Evolutionary conservation across 176 grass and related monocot genomes (phyloP), one percentile per base, ranked within the genome.

Genomic region (Triticum turgidum): DNA sequence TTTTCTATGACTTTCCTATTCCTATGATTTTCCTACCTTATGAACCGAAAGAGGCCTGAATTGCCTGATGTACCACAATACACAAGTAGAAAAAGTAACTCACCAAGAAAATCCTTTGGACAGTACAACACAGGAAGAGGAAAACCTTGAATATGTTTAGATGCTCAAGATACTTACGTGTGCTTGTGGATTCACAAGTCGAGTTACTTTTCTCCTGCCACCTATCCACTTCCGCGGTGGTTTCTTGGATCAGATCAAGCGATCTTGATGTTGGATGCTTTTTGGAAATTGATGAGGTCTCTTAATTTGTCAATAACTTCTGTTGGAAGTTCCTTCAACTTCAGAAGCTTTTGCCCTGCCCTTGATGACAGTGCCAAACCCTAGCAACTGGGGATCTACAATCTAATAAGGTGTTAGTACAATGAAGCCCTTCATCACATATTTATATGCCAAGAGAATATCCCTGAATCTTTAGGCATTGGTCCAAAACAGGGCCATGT

Each of bases 401-500:
- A 44, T 25, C 4, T 44, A 4, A 35, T 44, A 4, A 35, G 24
- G 22, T 13, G 56, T n/a, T 6, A 6, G 3, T 4, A 65, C 21
- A 38, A 73, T 62, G 7, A 30, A 41, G 1, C 32, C 54, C 39
- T 78, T 72, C 14, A 17, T 73, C 66, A 18, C 17, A 83, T 86
- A 82, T 86, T 86, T 90, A 73, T 86, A 86, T 80, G 30, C 73
- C 24, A 78, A 18, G 4, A 32, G 25, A 61, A 4, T 24, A 47
- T 7, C 24, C 17, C 17, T 18, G 42, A 69, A 4, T 20, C 34
- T 14, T 68, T 72, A 9, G 62, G 5, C 1, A 17, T 27, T 86
- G 64, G 83, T 15, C 76, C 82, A 89, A 89, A 74, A 45, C 9
- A 89, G 32, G 83, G 78, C 77, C 54, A 64, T 52, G 32, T 18